phyloP scores from a whole-genome alignment of 345 rosid species.

The Triadica sebifera region DNA sequence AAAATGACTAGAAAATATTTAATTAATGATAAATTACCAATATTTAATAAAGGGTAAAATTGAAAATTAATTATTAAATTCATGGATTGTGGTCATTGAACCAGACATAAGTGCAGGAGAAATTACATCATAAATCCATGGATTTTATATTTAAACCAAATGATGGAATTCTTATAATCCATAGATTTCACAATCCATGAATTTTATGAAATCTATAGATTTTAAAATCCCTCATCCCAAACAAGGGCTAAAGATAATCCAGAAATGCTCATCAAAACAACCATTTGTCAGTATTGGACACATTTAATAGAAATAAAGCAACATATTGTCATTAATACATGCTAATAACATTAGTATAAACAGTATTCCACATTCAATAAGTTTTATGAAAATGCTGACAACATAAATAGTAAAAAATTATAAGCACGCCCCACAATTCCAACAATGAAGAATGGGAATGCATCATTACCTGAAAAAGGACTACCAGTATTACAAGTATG shows the following conservation, averaged over 20 bases:
- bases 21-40: too few relatives aligned
- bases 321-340: not conserved
- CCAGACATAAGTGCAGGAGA: too few relatives aligned
- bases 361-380: not conserved
- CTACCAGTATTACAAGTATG: slow-evolving; percentile 75
- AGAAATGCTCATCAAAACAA: not conserved
- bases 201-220: too few relatives aligned
- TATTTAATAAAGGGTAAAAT: too few relatives aligned
- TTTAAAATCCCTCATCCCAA: too few relatives aligned
- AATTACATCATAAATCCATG: too few relatives aligned
- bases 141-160: too few relatives aligned
- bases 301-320: not conserved
- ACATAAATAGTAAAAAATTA: not conserved
- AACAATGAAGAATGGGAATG: not conserved
- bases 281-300: not conserved
- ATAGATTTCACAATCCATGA: too few relatives aligned
- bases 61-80: too few relatives aligned
- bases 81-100: too few relatives aligned
- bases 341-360: not conserved
- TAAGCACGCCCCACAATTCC: not conserved
- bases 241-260: not conserved
- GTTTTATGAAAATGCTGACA: not conserved
- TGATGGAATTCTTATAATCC: too few relatives aligned
- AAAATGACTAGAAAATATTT: too few relatives aligned
- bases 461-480: slow-evolving; percentile 80